Conservation (phyloP, 2,329 filamentous ascomycete genomes). For the Colletotrichum euphorbiae region DNA sequence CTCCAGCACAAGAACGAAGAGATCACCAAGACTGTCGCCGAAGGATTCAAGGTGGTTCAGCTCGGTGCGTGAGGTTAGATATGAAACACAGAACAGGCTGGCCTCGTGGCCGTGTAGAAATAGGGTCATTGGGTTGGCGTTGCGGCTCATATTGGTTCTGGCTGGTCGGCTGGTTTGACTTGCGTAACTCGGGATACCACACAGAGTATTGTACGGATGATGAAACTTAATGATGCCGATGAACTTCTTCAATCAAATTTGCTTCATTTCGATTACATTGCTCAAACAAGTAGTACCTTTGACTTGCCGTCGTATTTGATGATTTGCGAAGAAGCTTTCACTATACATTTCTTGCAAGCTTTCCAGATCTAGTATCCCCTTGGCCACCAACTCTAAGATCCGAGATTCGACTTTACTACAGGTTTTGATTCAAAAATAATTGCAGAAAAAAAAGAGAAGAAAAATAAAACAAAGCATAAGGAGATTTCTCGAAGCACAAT, state of each 20-base stretch:
- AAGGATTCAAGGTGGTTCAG: conserved; percentile 81
- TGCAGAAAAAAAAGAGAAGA: too few relatives aligned
- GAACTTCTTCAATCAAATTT: conserved; percentile 13
- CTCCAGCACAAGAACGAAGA: conserved; percentile 95
- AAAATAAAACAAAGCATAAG: too few relatives aligned
- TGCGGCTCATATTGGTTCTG: conserved; percentile 28
- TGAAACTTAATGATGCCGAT: conserved; percentile 34
- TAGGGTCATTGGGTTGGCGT: conserved; percentile 34
- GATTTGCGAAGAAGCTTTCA: too few relatives aligned
- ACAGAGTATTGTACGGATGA: conserved; percentile 34
- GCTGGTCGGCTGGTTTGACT: conserved; percentile 29
- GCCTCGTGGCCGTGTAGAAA: conserved; percentile 27
- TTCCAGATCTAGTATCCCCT: too few relatives aligned
- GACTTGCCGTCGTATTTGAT: too few relatives aligned
- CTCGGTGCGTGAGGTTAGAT: conserved; percentile 60
- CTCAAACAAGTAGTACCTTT: too few relatives aligned
- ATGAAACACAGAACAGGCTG: conserved; percentile 5
- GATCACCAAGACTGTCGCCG: conserved; percentile 79
- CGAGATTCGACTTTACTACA: too few relatives aligned
- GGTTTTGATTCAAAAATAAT: too few relatives aligned
- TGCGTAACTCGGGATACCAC: conserved; percentile 35
- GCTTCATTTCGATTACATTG: background rate
- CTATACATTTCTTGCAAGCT: too few relatives aligned
- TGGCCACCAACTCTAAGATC: too few relatives aligned
- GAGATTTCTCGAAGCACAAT: too few relatives aligned